Percentiles rank a stretch among this genome's conserved stretches.
Conservation (phyloP, 345 rosid genomes). For the Boechera divaricarpa region DNA sequence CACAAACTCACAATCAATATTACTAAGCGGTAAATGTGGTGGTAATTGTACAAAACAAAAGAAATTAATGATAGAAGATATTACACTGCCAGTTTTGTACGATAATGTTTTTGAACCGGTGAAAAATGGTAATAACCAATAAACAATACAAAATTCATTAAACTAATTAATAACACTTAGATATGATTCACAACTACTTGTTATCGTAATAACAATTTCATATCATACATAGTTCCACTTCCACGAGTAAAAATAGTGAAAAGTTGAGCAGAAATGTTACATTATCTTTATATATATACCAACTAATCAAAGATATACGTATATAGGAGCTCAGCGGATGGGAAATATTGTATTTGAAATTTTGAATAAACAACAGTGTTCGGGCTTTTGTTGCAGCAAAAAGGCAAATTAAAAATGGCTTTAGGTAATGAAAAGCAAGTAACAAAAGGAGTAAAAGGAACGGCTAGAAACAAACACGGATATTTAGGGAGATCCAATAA, state of each 20-base stretch:
- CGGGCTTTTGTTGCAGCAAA: slow-evolving; percentile 1
- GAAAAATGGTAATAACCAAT: background rate
- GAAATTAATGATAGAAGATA: background rate
- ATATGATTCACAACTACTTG: too few species aligned
- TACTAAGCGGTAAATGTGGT: background rate
- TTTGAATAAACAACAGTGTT: background rate
- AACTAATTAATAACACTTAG: too few species aligned
- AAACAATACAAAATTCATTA: background rate
- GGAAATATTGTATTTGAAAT: background rate
- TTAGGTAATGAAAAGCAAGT: slow-evolving; percentile 29
- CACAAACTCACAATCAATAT: background rate
- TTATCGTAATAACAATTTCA: too few species aligned
- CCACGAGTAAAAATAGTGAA: background rate
- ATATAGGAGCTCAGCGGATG: background rate
- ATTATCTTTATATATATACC: background rate
- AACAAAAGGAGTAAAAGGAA: slow-evolving; percentile 41
- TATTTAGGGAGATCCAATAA: slow-evolving; percentile 46
- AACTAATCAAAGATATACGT: background rate
- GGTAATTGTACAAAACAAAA: too few species aligned
- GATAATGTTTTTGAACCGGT: background rate
- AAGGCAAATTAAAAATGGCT: background rate
- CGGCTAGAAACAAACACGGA: slow-evolving; percentile 49
- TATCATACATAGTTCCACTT: background rate
- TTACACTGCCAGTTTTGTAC: background rate
- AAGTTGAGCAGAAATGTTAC: background rate